Conservation (phyloP, 2,329 filamentous ascomycete genomes). For the Akanthomyces dipterigenus region DNA sequence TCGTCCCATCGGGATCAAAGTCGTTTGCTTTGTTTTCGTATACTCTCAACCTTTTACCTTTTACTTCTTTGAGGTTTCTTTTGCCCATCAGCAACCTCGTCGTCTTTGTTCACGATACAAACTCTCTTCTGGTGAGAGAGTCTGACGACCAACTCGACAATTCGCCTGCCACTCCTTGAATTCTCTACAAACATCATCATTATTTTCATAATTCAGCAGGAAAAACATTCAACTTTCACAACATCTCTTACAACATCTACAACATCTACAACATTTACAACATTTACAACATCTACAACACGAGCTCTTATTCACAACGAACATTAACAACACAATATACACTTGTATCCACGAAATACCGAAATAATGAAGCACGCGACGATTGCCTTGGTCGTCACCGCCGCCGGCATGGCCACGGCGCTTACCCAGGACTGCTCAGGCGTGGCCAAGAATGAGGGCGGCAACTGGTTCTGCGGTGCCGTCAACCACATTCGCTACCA, state of each 20-base stretch:
- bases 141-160: background rate
- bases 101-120: background rate
- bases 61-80: background rate
- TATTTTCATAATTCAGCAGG: too few species aligned
- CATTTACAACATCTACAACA: too few species aligned
- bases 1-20: background rate
- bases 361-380: slow-evolving; percentile 25
- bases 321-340: too few species aligned
- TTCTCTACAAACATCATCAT: too few species aligned
- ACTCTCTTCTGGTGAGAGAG: slow-evolving; percentile 5
- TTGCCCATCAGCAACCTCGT: background rate
- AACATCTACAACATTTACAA: too few species aligned
- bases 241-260: too few species aligned
- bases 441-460: slow-evolving; percentile 30
- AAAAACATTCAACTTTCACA: too few species aligned
- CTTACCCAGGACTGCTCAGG: slow-evolving; percentile 30
- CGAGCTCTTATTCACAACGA: too few species aligned
- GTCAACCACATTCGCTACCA: slow-evolving; percentile 63
- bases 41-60: background rate
- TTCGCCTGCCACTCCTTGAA: slow-evolving; percentile 3
- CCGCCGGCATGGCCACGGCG: slow-evolving; percentile 24
- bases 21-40: background rate
- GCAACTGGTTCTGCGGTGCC: slow-evolving; percentile 61
- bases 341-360: too few species aligned
- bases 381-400: slow-evolving; percentile 22